phyloP scores from a whole-genome alignment of 331 rosid species.

The Spiraea crenata region DNA sequence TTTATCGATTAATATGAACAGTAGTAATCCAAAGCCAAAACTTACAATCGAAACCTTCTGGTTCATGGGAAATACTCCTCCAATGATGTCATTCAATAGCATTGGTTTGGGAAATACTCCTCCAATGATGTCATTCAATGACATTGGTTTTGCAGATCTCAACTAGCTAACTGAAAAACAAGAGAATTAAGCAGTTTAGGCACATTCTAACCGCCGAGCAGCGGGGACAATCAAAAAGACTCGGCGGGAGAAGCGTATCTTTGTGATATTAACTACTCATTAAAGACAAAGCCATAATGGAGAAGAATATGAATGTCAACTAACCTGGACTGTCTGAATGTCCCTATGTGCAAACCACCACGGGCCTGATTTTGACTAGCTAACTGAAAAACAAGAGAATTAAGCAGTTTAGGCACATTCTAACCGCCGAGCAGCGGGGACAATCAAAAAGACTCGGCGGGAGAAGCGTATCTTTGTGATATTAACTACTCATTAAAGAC shows the following conservation, averaged over 20 bases:
- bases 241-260: too few relatives aligned
- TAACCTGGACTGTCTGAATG: constrained; percentile 49
- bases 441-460: too few relatives aligned
- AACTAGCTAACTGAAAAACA: constrained; percentile 20
- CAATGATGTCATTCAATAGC: constrained; percentile 9
- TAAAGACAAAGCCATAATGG: background rate
- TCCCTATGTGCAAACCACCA: constrained; percentile 88
- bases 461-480: too few relatives aligned
- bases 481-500: background rate
- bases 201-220: background rate
- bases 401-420: constrained; percentile 4
- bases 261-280: background rate
- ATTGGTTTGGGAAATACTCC: background rate
- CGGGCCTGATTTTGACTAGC: constrained; percentile 81
- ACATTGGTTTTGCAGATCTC: constrained; percentile 15
- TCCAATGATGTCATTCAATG: constrained; percentile 8
- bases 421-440: background rate
- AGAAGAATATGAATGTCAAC: constrained; percentile 18
- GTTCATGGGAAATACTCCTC: background rate
- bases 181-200: background rate
- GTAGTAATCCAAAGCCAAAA: background rate
- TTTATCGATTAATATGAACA: background rate
- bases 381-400: background rate
- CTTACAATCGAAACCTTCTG: constrained; percentile 2
- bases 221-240: too few relatives aligned